These are phyloP conservation scores for Skeletonema potamos DNA, from an alignment of 108 stramenopile genomes.

Conservation along the genomic window DNA sequence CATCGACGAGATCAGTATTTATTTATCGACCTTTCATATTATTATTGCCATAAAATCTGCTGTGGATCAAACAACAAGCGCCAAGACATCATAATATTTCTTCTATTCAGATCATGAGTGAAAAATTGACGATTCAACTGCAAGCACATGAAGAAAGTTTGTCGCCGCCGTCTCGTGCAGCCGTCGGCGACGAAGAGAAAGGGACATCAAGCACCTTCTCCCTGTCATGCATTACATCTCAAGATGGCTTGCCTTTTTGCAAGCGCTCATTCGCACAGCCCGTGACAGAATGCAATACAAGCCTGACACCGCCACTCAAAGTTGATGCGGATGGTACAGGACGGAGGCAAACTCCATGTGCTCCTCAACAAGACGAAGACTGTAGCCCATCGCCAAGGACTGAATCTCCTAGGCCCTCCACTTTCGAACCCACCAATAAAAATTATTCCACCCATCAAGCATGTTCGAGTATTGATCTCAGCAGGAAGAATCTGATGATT, in stretches of 20 bases:
- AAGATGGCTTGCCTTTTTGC: neutral
- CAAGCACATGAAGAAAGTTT: too few relatives aligned
- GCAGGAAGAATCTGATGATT: constrained; percentile 38
- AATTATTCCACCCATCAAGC: neutral
- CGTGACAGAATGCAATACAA: neutral
- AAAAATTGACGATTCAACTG: too few relatives aligned
- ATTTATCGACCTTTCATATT: too few relatives aligned
- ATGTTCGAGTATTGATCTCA: neutral
- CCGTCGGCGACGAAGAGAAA: too few relatives aligned
- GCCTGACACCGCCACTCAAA: neutral
- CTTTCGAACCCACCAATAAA: neutral
- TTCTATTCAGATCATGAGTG: too few relatives aligned
- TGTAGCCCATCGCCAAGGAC: neutral
- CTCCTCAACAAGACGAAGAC: neutral
- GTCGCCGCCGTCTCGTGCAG: too few relatives aligned
- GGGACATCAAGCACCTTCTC: too few relatives aligned
- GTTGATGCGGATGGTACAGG: neutral
- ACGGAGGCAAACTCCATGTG: neutral
- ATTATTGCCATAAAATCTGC: too few relatives aligned
- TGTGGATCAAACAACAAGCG: too few relatives aligned
- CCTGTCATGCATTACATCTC: neutral
- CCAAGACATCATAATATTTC: too few relatives aligned
- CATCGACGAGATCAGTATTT: too few relatives aligned
- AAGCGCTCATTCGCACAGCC: neutral
- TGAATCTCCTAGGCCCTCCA: neutral